phyloP scores from a whole-genome alignment of 768 basidiomycete genomes.

The Multifurca ochricompacta region DNA sequence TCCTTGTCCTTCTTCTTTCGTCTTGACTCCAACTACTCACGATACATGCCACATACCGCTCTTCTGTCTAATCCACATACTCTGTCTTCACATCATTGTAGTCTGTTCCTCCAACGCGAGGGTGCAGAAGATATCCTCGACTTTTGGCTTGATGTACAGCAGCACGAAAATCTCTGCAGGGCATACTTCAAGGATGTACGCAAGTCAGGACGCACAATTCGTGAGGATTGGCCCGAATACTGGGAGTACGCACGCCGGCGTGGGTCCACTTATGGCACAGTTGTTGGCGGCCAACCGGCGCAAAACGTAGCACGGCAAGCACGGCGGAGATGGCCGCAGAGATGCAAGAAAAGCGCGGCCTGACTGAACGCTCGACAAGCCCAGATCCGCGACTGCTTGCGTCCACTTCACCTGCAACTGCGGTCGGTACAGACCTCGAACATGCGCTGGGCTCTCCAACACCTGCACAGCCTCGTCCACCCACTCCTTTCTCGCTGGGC shows the following conservation, averaged over 20 bases:
- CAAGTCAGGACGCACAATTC: slow-evolving; percentile 86
- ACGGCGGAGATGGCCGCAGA: slow-evolving; percentile 61
- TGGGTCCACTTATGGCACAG: slow-evolving; percentile 89
- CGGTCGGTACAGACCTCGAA: slow-evolving; percentile 32
- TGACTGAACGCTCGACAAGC: slow-evolving; percentile 48
- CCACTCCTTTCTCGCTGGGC: slow-evolving; percentile 73
- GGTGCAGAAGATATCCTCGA: slow-evolving; percentile 94
- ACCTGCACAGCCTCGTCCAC: slow-evolving; percentile 45
- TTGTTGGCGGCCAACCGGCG: slow-evolving; percentile 62
- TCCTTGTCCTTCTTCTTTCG: slow-evolving; percentile 24
- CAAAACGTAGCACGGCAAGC: slow-evolving; percentile 77
- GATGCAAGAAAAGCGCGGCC: slow-evolving; percentile 57
- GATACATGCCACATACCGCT: background rate
- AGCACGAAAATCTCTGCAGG: slow-evolving; percentile 97
- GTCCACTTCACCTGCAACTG: slow-evolving; percentile 43
- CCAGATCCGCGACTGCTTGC: slow-evolving; percentile 36
- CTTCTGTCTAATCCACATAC: background rate
- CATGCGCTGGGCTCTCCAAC: slow-evolving; percentile 24
- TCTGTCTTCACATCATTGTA: slow-evolving; percentile 27
- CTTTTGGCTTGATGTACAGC: slow-evolving; percentile 98
- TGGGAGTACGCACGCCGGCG: slow-evolving; percentile 89
- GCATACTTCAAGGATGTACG: slow-evolving; percentile 99
- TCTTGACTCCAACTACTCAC: slow-evolving; percentile 11
- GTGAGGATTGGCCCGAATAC: slow-evolving; percentile 98
- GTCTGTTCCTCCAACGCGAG: slow-evolving; percentile 93